Evolutionary conservation across 257 asterid genomes (phyloP).

Genomic region (Gynochthodes officinalis): DNA sequence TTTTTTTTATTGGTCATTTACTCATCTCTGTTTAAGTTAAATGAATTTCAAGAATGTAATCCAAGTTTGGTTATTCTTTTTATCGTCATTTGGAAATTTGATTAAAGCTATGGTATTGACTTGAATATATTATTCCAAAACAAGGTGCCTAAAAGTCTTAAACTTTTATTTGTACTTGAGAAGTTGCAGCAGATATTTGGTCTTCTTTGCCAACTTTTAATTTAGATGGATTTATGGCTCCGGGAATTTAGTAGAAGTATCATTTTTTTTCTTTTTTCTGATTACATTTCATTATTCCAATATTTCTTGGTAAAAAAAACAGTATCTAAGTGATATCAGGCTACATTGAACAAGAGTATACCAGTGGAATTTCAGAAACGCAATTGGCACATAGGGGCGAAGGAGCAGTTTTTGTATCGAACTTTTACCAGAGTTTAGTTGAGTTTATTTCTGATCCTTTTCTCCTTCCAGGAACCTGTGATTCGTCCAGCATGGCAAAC

Average conservation of each 20-base stretch:
- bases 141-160: not conserved
- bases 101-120: not conserved
- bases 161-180: not conserved
- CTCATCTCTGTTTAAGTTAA: not conserved
- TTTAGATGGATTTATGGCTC: not conserved
- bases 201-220: not conserved
- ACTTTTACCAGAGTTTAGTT: not conserved
- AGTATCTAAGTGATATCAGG: not conserved
- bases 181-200: not conserved
- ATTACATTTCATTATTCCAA: not conserved
- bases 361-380: not conserved
- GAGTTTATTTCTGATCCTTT: constrained; percentile 1
- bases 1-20: not conserved
- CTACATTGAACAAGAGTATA: not conserved
- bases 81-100: not conserved
- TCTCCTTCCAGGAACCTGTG: constrained; percentile 77
- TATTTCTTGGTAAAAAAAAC: not conserved
- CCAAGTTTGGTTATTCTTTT: not conserved
- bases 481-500: constrained; percentile 90
- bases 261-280: not conserved
- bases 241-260: not conserved
- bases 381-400: not conserved
- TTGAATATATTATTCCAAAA: not conserved
- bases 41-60: not conserved
- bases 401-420: not conserved